Base-by-base conservation (phyloP, 2,329 filamentous ascomycete genomes). In the Polytolypa hystricis region DNA sequence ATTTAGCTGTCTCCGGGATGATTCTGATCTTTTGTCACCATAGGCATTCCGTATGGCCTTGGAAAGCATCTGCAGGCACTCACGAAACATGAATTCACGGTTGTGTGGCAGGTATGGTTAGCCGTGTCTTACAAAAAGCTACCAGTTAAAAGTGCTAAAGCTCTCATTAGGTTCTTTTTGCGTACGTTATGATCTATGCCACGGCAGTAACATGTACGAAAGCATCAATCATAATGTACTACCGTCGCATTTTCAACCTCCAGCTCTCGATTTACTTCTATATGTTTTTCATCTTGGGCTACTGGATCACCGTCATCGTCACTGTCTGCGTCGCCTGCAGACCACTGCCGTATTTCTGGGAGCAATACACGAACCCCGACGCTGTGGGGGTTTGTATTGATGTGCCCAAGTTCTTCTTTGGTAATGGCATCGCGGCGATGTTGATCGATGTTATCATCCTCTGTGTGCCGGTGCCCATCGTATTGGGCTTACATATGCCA, bases 401-500 rank as follows among this genome's bases (percentile, higher is more conserved):
- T 17, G 29, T 35, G 10, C 25, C 38, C 12, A 23, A 18, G 3
- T 43, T 43, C 33, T 43, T 35, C 26, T 28, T 45, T 23, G 41
- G 41, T 8, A 42, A 43, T 29, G 46, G 36, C 5, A 33, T 31
- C 25, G 34, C 35, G n/a, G 41, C 38, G 11, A 35, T 41, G 4
- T 15, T 41, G 5, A 42, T 36, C 10, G 45, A 49, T 33, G 31
- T 40, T 4, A 35, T 45, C 5, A 43, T 50, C 15, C 34, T 50
- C 9, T 11, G 35, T 2, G 25, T 47, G 15, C 48, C 48, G 2
- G 35, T 49, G 19, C 42, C 42, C n/a, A 15, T 39, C 7, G 39
- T 50, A n/a, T 41, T 37, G 31, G 48, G 44, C 4, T 45, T 65
- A 10, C 45, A 50, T 4, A 52, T 64, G 33, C 50, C 54, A 2